Percentiles rank a stretch among this genome's conserved stretches.
Evolutionary conservation across 2,329 filamentous ascomycete genomes (phyloP).

Genomic region (Xylariales sp.): DNA sequence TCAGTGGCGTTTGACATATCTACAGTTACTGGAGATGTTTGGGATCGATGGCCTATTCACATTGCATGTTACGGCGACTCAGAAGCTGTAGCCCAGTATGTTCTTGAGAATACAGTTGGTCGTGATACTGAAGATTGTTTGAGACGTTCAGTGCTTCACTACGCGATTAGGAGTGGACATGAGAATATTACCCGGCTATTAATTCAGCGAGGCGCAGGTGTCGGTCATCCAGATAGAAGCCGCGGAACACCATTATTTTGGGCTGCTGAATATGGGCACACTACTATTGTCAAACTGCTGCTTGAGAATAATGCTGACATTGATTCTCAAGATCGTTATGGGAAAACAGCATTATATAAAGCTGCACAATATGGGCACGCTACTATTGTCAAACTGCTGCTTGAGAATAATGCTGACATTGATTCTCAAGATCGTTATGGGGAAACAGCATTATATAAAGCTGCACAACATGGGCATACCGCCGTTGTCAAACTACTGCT

Average conservation of each 20-base stretch:
- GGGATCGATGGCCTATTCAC: constrained; percentile 18
- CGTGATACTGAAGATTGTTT: neutral
- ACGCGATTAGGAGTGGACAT: constrained; percentile 12
- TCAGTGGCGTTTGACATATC: neutral
- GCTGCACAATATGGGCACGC: neutral
- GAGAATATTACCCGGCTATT: neutral
- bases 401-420: neutral
- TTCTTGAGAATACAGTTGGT: neutral
- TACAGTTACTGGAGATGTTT: neutral
- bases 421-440: neutral
- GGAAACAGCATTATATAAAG: neutral
- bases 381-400: neutral
- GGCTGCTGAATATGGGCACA: neutral
- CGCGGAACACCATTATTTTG: neutral
- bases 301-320: neutral
- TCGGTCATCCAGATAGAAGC: neutral
- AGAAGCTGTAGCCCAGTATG: neutral
- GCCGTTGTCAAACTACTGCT: constrained; percentile 2
- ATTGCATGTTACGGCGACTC: constrained; percentile 10
- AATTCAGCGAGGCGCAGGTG: neutral
- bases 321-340: neutral
- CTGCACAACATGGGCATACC: neutral
- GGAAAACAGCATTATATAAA: neutral
- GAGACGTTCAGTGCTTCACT: constrained; percentile 8
- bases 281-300: neutral